phyloP scores from a whole-genome alignment of 352 stramenopile genomes.

The Phytopythium aichiense region DNA sequence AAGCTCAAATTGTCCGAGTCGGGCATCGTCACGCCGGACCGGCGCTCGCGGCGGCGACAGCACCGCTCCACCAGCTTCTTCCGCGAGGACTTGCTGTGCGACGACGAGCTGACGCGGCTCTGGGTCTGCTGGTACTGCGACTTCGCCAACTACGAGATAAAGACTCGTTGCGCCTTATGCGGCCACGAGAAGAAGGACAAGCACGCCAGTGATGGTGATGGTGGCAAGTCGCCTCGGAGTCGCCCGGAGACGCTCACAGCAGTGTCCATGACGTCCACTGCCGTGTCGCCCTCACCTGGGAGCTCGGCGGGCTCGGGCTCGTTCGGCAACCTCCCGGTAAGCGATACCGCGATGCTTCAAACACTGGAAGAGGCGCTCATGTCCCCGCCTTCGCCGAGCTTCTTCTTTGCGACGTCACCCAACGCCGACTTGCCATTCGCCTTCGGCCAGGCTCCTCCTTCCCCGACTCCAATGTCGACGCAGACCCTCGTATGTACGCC shows the following conservation, averaged over 20 bases:
- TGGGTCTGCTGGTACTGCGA: constrained; percentile 54
- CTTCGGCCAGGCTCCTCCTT: neutral
- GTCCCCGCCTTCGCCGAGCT: constrained; percentile 2
- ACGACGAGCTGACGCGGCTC: constrained; percentile 45
- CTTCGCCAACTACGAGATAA: constrained; percentile 61
- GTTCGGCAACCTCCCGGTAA: neutral
- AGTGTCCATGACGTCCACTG: constrained; percentile 21
- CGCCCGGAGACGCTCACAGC: constrained; percentile 24
- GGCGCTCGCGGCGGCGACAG: neutral
- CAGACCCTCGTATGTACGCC: neutral
- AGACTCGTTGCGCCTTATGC: constrained; percentile 43
- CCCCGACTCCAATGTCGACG: neutral
- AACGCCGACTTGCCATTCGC: neutral
- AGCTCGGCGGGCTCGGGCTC: constrained; percentile 14
- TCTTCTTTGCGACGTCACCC: neutral
- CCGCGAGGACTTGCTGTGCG: constrained; percentile 42
- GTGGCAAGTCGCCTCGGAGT: constrained; percentile 23
- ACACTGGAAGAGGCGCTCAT: constrained; percentile 5
- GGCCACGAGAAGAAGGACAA: constrained; percentile 35
- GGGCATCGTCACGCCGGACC: neutral
- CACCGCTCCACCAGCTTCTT: constrained; percentile 14
- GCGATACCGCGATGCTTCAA: neutral
- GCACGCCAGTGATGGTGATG: constrained; percentile 9
- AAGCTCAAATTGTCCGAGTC: constrained; percentile 21
- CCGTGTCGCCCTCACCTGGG: constrained; percentile 20